phyloP scores from a whole-genome alignment of 345 rosid genomes.

The Heritiera fomes region DNA sequence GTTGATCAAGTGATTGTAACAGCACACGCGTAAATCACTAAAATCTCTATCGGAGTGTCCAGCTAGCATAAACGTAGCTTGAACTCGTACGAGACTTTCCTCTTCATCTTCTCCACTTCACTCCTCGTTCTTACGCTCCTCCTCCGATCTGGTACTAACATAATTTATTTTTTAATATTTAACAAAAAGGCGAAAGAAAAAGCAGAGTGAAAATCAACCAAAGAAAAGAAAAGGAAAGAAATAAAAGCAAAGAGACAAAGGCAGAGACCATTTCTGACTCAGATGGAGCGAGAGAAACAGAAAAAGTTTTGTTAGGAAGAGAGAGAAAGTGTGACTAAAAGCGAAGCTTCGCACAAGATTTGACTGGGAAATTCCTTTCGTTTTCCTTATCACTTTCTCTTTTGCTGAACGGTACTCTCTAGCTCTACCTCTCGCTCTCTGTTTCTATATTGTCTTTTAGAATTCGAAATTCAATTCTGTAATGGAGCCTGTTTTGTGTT shows the following conservation, averaged over 20 bases:
- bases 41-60: conserved; percentile 8
- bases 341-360: conserved; percentile 20
- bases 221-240: not conserved
- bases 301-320: not conserved
- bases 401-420: not conserved
- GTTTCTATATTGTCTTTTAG: not conserved
- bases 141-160: not conserved
- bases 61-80: conserved; percentile 24
- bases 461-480: conserved; percentile 14
- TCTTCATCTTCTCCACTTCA: conserved; percentile 10
- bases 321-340: not conserved
- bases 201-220: not conserved
- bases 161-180: not conserved
- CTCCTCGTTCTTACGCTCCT: not conserved
- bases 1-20: not conserved
- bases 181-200: not conserved
- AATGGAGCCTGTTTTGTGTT: not conserved
- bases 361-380: not conserved
- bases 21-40: conserved; percentile 15
- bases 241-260: not conserved
- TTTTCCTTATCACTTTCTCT: conserved; percentile 8
- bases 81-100: conserved; percentile 5
- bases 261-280: conserved; percentile 12
- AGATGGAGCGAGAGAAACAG: not conserved
- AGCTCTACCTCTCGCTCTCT: not conserved